Percentiles rank a stretch among this genome's conserved stretches.
These are phyloP conservation scores for Saccharomyces paradoxus DNA, from an alignment of 805 yeast species.

Conservation along the genomic window DNA sequence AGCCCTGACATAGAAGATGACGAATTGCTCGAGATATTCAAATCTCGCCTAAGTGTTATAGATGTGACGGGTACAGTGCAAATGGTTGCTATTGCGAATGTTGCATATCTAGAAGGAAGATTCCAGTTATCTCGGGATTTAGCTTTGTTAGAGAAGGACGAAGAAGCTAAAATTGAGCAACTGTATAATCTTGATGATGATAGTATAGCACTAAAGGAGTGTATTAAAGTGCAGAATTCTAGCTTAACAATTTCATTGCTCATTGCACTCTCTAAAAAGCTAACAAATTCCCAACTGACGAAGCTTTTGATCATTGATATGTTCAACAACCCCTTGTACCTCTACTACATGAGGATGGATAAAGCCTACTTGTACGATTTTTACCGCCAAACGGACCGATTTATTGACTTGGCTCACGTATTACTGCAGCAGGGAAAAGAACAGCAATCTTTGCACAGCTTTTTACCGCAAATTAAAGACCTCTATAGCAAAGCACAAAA, in stretches of 20 bases:
- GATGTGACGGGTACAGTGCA: slow-evolving; percentile 33
- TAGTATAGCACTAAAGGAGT: slow-evolving; percentile 58
- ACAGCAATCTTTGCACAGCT: slow-evolving; percentile 30
- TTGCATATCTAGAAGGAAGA: slow-evolving; percentile 57
- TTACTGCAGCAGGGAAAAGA: slow-evolving; percentile 28
- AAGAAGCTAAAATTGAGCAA: slow-evolving; percentile 52
- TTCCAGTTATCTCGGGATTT: slow-evolving; percentile 55
- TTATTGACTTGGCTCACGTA: slow-evolving; percentile 38
- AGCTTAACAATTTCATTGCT: slow-evolving; percentile 46
- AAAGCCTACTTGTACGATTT: slow-evolving; percentile 41
- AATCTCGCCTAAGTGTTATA: slow-evolving; percentile 13
- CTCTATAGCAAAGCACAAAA: slow-evolving; percentile 17
- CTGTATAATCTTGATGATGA: slow-evolving; percentile 65
- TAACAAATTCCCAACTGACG: slow-evolving; percentile 62
- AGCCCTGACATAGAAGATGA: slow-evolving; percentile 51
- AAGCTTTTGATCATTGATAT: slow-evolving; percentile 42
- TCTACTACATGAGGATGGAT: slow-evolving; percentile 30
- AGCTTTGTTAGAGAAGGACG: slow-evolving; percentile 54
- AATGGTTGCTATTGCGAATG: slow-evolving; percentile 19
- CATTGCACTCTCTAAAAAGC: slow-evolving; percentile 41
- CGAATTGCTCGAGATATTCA: slow-evolving; percentile 44
- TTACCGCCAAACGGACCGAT: slow-evolving; percentile 57
- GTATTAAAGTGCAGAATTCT: slow-evolving; percentile 52
- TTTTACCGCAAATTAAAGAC: slow-evolving; percentile 30
- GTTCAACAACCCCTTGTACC: slow-evolving; percentile 31